These are phyloP conservation scores for Durotheca rogersii DNA, from an alignment of 495 filamentous ascomycete genomes.

Conservation along the genomic window DNA sequence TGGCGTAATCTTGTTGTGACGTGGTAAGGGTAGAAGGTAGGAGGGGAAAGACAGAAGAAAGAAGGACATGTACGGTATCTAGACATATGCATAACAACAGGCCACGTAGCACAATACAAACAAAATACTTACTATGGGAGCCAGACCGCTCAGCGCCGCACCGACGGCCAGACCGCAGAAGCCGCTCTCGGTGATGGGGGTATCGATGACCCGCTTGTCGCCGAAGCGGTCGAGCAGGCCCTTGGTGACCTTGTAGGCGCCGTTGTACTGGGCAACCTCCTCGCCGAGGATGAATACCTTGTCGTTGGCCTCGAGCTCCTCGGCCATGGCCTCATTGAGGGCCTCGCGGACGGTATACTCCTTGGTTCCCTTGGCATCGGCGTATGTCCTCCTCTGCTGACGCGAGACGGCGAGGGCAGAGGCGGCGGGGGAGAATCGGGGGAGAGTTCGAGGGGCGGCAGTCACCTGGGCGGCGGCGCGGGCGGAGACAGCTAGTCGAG, in stretches of 20 bases:
- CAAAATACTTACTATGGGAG: constrained; percentile 84
- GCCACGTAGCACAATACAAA: no score
- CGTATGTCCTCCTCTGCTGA: constrained; percentile 55
- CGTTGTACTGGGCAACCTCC: constrained; percentile 99
- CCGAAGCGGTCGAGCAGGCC: constrained; percentile 95
- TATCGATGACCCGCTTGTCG: constrained; percentile 96
- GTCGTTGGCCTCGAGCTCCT: constrained; percentile 90
- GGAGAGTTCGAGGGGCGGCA: constrained; percentile 50
- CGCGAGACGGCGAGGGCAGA: constrained; percentile 43
- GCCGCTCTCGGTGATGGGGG: constrained; percentile 94
- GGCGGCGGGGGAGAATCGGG: constrained; percentile 40
- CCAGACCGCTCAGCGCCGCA: constrained; percentile 88
- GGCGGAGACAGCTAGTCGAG: constrained; percentile 69
- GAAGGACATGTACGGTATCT: no score
- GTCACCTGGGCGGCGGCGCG: constrained; percentile 55
- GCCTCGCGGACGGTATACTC: constrained; percentile 97
- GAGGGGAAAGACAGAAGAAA: no score
- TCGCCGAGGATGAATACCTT: constrained; percentile 97
- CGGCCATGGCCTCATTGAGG: constrained; percentile 93
- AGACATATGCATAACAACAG: no score
- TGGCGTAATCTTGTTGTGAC: no score
- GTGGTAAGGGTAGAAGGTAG: no score
- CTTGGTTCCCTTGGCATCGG: constrained; percentile 64
- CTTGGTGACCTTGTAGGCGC: constrained; percentile 99
- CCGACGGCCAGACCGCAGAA: constrained; percentile 92